Conservation (phyloP, 768 basidiomycete species). For the Trametes elegans region DNA sequence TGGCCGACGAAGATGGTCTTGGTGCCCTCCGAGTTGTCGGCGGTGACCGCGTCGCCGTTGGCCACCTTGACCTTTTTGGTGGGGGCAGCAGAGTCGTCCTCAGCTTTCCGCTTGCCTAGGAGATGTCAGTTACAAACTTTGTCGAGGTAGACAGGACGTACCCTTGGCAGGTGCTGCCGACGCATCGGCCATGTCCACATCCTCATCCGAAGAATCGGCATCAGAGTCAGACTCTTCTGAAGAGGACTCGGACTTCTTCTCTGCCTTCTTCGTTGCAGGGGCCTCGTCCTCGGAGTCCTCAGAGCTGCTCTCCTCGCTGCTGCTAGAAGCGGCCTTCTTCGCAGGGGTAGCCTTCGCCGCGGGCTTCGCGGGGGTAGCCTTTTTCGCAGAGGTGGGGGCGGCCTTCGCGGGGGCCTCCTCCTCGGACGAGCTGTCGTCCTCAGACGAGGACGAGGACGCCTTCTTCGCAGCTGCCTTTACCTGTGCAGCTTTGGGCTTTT, state of each 20-base stretch:
- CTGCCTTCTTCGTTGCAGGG: conserved; percentile 16
- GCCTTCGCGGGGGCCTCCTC: conserved; percentile 26
- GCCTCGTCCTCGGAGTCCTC: conserved; percentile 24
- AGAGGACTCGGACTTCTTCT: conserved; percentile 31
- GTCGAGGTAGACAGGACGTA: conserved; percentile 23
- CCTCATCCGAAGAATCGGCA: conserved; percentile 18
- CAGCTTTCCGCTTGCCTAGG: conserved; percentile 83
- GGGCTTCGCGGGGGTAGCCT: conserved; percentile 25
- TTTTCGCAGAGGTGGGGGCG: conserved; percentile 21
- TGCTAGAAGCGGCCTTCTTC: conserved; percentile 25
- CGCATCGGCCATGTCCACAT: conserved; percentile 56
- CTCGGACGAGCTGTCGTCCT: conserved; percentile 18
- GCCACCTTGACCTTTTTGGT: conserved; percentile 83
- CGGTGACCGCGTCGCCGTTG: conserved; percentile 45
- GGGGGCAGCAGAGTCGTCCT: conserved; percentile 53
- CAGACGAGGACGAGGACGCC: conserved; percentile 21
- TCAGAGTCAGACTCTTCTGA: conserved; percentile 28
- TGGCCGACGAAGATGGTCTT: conserved; percentile 88
- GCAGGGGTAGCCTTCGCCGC: conserved; percentile 27
- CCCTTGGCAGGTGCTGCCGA: conserved; percentile 36
- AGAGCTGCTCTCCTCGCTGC: conserved; percentile 25
- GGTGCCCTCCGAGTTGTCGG: conserved; percentile 43
- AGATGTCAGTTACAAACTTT: background rate
- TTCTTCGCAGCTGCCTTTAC: conserved; percentile 31
- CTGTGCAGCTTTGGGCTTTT: conserved; percentile 39